Evolutionary conservation across 192 early-diverging fungal genomes (phyloP).

Genomic region (Gaertneriomyces sp.): DNA sequence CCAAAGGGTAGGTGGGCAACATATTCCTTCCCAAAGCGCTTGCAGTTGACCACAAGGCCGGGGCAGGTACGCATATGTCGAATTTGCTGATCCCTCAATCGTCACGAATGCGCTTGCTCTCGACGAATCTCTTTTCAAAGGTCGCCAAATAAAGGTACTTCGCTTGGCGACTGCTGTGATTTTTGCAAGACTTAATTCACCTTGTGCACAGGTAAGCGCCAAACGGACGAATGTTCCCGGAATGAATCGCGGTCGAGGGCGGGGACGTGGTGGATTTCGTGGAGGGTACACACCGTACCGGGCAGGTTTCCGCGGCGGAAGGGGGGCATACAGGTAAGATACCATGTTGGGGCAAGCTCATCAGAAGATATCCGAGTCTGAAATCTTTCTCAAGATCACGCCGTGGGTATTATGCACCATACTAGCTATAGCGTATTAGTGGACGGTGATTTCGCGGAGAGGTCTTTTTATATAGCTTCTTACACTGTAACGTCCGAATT

Average conservation of each 20-base stretch:
- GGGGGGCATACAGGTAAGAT: slow-evolving; percentile 16
- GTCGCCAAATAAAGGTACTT: slow-evolving; percentile 74
- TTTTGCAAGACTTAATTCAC: background rate
- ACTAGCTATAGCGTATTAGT: slow-evolving; percentile 8
- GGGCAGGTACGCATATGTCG: slow-evolving; percentile 81
- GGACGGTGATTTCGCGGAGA: no score
- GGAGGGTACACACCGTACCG: slow-evolving; percentile 19
- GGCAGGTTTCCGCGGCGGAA: slow-evolving; percentile 26
- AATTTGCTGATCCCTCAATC: slow-evolving; percentile 81
- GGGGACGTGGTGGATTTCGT: slow-evolving; percentile 59
- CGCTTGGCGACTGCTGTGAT: background rate
- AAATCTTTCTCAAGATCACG: slow-evolving; percentile 27
- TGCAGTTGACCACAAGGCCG: background rate
- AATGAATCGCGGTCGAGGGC: slow-evolving; percentile 75
- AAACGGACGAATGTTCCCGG: slow-evolving; percentile 95
- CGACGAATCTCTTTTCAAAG: slow-evolving; percentile 88
- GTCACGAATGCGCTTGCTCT: slow-evolving; percentile 81
- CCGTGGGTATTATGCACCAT: slow-evolving; percentile 39
- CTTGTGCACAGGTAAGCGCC: slow-evolving; percentile 60
- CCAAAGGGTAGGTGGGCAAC: slow-evolving; percentile 28
- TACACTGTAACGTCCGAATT: no score
- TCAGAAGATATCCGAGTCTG: background rate
- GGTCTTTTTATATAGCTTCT: no score
- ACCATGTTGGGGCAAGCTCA: slow-evolving; percentile 14
- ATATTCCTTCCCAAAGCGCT: no score